A percentile compares a stretch with the other conserved stretches of the same genome.
These are phyloP conservation scores for Diaporthe destruens DNA, from an alignment of 2,329 filamentous ascomycete species.

Conservation along the genomic window DNA sequence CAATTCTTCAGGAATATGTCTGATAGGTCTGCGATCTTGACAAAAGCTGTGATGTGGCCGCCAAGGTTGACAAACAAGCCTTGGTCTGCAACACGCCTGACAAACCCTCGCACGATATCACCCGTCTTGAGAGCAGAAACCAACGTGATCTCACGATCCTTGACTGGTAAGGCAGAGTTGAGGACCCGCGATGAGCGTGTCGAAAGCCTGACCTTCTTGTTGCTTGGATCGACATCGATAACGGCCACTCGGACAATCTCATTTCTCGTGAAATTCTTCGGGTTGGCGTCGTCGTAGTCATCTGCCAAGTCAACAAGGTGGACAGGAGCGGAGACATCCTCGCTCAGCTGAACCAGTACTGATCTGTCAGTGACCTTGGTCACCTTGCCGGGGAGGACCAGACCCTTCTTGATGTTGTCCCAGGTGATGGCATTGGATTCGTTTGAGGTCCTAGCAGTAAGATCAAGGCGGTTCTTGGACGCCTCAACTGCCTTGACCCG, in stretches of 20 bases:
- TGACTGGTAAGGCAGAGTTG: slow-evolving; percentile 84
- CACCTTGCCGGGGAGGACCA: slow-evolving; percentile 85
- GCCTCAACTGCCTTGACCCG: slow-evolving; percentile 81
- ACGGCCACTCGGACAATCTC: slow-evolving; percentile 91
- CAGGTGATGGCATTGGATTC: slow-evolving; percentile 72
- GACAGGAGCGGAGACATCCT: slow-evolving; percentile 82
- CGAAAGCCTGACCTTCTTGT: slow-evolving; percentile 87
- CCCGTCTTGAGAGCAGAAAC: slow-evolving; percentile 80
- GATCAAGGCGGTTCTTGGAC: slow-evolving; percentile 81
- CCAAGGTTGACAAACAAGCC: slow-evolving; percentile 90
- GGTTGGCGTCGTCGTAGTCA: slow-evolving; percentile 85
- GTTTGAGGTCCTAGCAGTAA: slow-evolving; percentile 79
- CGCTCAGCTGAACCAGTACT: slow-evolving; percentile 86
- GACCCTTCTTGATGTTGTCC: slow-evolving; percentile 79
- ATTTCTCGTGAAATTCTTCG: slow-evolving; percentile 81
- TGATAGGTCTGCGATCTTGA: slow-evolving; percentile 89
- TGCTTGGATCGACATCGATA: slow-evolving; percentile 81
- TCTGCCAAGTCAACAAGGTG: slow-evolving; percentile 87
- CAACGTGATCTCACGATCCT: slow-evolving; percentile 82
- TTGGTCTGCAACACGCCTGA: slow-evolving; percentile 90
- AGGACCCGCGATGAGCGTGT: slow-evolving; percentile 88
- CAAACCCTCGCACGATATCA: slow-evolving; percentile 88
- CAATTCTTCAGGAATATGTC: slow-evolving; percentile 95
- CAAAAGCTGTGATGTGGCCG: slow-evolving; percentile 82
- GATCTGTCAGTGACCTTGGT: slow-evolving; percentile 88